Percentiles rank a stretch among this genome's conserved stretches.
Evolutionary conservation across 306 rosid species (phyloP).

Genomic region (Alnus rubra): DNA sequence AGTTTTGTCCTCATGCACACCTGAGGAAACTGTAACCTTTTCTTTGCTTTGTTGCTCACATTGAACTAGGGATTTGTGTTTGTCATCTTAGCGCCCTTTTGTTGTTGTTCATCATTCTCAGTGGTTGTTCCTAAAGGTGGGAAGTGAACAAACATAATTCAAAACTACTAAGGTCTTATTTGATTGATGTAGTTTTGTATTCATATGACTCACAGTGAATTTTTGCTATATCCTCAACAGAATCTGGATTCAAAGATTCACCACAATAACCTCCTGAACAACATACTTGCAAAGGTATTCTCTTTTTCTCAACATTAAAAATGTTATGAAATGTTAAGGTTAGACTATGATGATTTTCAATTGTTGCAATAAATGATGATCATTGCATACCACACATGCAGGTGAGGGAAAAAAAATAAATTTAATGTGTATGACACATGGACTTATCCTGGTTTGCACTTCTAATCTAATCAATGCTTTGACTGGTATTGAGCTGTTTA

Average conservation of each 20-base stretch:
- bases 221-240: slow-evolving; percentile 37
- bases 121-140: slow-evolving; percentile 4
- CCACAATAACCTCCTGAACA: slow-evolving; percentile 87
- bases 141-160: slow-evolving; percentile 1
- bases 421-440: background rate
- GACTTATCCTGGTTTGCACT: background rate
- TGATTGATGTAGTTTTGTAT: slow-evolving; percentile 23
- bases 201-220: slow-evolving; percentile 10
- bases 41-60: background rate
- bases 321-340: background rate
- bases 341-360: slow-evolving; percentile 6
- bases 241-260: slow-evolving; percentile 95
- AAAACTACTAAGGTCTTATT: slow-evolving; percentile 8
- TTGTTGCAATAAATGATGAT: background rate
- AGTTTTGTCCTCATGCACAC: background rate
- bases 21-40: background rate
- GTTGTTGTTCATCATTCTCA: background rate
- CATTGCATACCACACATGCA: background rate
- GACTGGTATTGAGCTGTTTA: background rate
- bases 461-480: background rate
- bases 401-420: background rate
- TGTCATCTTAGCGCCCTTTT: background rate
- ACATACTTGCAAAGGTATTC: slow-evolving; percentile 85
- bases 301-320: slow-evolving; percentile 11
- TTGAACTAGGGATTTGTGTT: background rate